Evolutionary conservation across 352 stramenopile genomes (phyloP).

Genomic region (Pythium guiyangense): DNA sequence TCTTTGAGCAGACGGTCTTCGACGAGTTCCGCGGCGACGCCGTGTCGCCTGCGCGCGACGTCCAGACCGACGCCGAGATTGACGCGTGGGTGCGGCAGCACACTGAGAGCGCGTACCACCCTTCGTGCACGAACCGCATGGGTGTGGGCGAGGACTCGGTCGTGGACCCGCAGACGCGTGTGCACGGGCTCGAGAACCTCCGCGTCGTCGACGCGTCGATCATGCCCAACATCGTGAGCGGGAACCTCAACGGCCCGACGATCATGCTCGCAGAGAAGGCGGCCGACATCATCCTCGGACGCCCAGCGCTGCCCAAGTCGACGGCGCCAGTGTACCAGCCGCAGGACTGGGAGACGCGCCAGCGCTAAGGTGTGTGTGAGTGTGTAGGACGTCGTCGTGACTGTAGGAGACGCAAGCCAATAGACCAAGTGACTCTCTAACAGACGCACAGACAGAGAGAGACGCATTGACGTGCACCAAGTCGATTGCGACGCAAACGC

Average conservation of each 20-base stretch:
- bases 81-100: constrained; percentile 83
- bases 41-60: constrained; percentile 60
- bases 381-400: constrained; percentile 1
- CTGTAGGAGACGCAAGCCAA: not conserved
- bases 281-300: constrained; percentile 89
- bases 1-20: constrained; percentile 85
- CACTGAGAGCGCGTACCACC: constrained; percentile 86
- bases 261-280: constrained; percentile 94
- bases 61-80: constrained; percentile 69
- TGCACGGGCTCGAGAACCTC: constrained; percentile 86
- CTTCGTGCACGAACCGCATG: constrained; percentile 89
- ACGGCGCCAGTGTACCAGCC: constrained; percentile 68
- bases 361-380: constrained; percentile 37
- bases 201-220: constrained; percentile 91
- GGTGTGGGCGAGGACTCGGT: constrained; percentile 79
- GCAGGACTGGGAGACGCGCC: constrained; percentile 65
- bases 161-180: constrained; percentile 81
- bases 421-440: not conserved
- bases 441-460: no score
- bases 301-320: constrained; percentile 61
- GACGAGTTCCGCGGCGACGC: constrained; percentile 79
- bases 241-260: constrained; percentile 92
- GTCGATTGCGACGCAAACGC: not conserved
- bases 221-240: constrained; percentile 93
- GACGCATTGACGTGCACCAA: not conserved